Evolutionary conservation across 2,329 filamentous ascomycete genomes (phyloP).

Genomic region (Lasiodiplodia citricola): DNA sequence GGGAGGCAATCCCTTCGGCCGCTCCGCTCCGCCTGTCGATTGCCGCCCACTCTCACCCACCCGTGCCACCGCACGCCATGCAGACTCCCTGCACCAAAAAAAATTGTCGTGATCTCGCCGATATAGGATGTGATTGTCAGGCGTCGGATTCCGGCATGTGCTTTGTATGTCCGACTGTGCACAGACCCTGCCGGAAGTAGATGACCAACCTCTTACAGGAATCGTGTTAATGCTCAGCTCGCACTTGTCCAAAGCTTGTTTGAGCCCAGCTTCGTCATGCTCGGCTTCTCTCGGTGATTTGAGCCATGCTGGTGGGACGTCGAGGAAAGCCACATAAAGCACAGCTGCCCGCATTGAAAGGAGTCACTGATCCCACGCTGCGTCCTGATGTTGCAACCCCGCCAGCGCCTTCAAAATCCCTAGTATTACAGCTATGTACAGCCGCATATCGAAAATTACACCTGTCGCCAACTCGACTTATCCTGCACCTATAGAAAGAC

Average conservation of each 20-base stretch:
- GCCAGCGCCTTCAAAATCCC: neutral
- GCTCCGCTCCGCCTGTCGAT: neutral
- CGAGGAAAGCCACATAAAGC: conserved; percentile 8
- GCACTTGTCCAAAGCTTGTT: neutral
- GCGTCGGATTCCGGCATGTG: conserved; percentile 4
- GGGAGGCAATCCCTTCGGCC: conserved; percentile 6
- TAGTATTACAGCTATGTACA: conserved; percentile 13
- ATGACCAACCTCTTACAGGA: conserved; percentile 8
- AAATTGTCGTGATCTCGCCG: neutral
- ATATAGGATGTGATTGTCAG: conserved; percentile 7
- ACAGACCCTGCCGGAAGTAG: conserved; percentile 1
- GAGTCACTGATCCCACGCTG: neutral
- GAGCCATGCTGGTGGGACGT: neutral
- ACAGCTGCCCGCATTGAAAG: neutral
- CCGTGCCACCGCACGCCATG: neutral
- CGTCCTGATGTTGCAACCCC: neutral
- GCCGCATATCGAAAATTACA: neutral
- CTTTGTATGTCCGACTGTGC: conserved; percentile 1
- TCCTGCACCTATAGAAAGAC: neutral
- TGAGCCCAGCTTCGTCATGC: conserved; percentile 6
- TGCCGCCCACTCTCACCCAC: neutral
- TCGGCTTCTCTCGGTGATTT: conserved; percentile 16
- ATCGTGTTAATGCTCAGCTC: conserved; percentile 4
- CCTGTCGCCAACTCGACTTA: neutral
- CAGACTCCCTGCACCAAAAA: neutral